Percentiles rank a stretch among this genome's conserved stretches.
phyloP scores from a whole-genome alignment of 1,139 yeast genomes.

The Kodamaea anthophila region DNA sequence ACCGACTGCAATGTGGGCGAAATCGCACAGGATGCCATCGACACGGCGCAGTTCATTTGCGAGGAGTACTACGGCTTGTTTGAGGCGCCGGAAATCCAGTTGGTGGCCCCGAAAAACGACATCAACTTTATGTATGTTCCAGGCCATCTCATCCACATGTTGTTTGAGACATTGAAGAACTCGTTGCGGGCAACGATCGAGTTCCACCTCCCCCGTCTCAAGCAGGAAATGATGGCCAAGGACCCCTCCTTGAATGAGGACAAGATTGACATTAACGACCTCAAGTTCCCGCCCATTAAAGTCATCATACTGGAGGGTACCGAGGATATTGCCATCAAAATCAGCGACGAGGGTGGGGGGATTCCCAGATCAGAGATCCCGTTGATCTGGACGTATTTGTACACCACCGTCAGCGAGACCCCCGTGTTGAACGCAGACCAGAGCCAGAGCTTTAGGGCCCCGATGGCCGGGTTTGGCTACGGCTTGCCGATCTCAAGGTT shows the following conservation, averaged over 20 bases:
- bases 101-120: conserved; percentile 62
- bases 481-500: conserved; percentile 83
- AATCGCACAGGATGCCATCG: conserved; percentile 78
- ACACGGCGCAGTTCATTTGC: conserved; percentile 79
- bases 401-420: conserved; percentile 77
- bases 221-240: conserved; percentile 32
- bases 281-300: conserved; percentile 76
- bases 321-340: conserved; percentile 89
- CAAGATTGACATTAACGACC: conserved; percentile 53
- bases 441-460: conserved; percentile 67
- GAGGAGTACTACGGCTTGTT: conserved; percentile 81
- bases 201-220: conserved; percentile 46
- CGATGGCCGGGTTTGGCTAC: conserved; percentile 93
- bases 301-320: conserved; percentile 87
- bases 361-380: conserved; percentile 82
- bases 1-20: conserved; percentile 75
- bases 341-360: conserved; percentile 93
- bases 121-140: conserved; percentile 83
- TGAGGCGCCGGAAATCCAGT: conserved; percentile 75
- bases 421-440: conserved; percentile 61
- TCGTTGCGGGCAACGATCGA: conserved; percentile 83
- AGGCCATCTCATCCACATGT: conserved; percentile 83
- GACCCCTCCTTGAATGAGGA: conserved; percentile 39
- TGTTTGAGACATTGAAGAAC: conserved; percentile 79
- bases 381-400: conserved; percentile 84